Evolutionary conservation across 1,139 yeast genomes (phyloP), one percentile per base, ranked within the genome.

Genomic region (Taiozyma sp.): DNA sequence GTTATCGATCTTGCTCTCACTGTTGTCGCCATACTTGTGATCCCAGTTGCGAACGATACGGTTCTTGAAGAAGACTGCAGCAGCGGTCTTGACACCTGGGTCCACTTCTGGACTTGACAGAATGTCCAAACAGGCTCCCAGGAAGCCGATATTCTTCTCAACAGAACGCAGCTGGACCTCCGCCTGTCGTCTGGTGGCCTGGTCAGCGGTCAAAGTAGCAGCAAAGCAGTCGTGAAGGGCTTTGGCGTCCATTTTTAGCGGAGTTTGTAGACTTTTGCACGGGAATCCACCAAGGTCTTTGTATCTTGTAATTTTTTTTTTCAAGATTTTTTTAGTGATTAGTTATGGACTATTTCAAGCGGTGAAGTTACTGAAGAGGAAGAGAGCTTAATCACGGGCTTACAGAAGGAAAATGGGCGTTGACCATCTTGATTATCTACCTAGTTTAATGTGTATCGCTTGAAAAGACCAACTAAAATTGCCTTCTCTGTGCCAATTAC

Each of bases 21-120:
- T 51, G 23, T 64, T 60, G 6, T 70, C 75, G 4, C 67, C 66
- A 22, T 57, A 54, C 23, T 61, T 59, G 12, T 68, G 65, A 24
- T 62, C 63, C 98, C 98, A 93, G 55, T 78, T 76, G 52, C 79
- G 78, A 14, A 78, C 71, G 29, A 91, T 75, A 54, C 84, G 75
- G 66, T 93, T 93, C 66, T 93, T 93, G 70, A 93, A 82, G 67
- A 84, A 92, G 30, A 93, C 85, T 0, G 96, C 96, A 19, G 96
- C 88, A 13, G 96, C 93, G 48, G 83, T 78, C 58, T 84, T 82
- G 45, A 88, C 79, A 34, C 77, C 78, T 1, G 77, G 73, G 23
- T 81, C 74, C 5, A 83, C 83, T 13, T 76, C 78, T 16, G 70
- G 71, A 43, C 78, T 76, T n/a, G 76, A 64, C 42, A 89, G 78